Conservation (phyloP, 2,329 filamentous ascomycete genomes). For the Trichoderma cornu-damae region DNA sequence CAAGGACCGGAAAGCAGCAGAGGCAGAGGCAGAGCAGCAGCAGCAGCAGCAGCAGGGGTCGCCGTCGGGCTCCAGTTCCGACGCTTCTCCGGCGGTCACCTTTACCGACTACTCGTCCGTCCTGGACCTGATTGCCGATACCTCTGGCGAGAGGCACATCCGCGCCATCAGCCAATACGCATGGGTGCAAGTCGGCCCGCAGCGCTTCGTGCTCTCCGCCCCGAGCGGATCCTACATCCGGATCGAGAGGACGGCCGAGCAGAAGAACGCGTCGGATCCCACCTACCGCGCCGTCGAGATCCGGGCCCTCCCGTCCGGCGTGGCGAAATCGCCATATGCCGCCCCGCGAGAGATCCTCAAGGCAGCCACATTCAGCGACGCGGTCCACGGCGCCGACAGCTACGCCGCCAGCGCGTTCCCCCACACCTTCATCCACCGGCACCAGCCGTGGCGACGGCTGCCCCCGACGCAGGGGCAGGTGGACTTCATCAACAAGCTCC, state of each 20-base stretch:
- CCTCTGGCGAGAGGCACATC: constrained; percentile 72
- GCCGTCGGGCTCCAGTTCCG: constrained; percentile 13
- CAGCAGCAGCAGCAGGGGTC: constrained; percentile 22
- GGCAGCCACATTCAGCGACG: constrained; percentile 62
- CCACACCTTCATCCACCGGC: constrained; percentile 59
- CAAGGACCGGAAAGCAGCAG: constrained; percentile 46
- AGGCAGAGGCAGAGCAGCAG: constrained; percentile 38
- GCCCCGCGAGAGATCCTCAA: constrained; percentile 63
- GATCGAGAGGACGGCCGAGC: constrained; percentile 40
- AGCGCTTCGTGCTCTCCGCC: constrained; percentile 66
- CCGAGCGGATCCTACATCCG: constrained; percentile 57
- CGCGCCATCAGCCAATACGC: constrained; percentile 66
- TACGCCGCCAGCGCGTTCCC: constrained; percentile 66
- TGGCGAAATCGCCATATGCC: constrained; percentile 57
- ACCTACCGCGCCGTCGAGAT: constrained; percentile 45
- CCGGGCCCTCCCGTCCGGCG: constrained; percentile 41
- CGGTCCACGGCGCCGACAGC: constrained; percentile 79
- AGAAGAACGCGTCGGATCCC: constrained; percentile 24
- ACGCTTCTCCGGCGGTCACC: constrained; percentile 48
- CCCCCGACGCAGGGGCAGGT: constrained; percentile 64
- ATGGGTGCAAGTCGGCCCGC: constrained; percentile 74
- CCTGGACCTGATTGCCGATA: constrained; percentile 83
- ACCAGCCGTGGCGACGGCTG: constrained; percentile 63
- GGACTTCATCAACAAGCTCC: constrained; percentile 62
- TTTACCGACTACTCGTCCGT: constrained; percentile 91